phyloP scores from a whole-genome alignment of 2,329 filamentous ascomycete species.

The Exophiala viscosa region DNA sequence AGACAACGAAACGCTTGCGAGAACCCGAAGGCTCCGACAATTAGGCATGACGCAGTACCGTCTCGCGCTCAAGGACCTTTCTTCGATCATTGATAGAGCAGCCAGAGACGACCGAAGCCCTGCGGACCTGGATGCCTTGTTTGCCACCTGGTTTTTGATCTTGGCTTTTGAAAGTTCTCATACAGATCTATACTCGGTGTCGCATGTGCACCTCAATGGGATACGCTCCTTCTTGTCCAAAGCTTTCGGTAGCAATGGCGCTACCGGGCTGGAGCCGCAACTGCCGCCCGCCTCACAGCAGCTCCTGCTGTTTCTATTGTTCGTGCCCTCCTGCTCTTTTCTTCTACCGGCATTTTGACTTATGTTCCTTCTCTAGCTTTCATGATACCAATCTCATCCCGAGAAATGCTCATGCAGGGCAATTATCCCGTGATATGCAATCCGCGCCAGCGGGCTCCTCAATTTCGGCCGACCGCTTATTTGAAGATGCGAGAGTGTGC shows the following conservation, averaged over 20 bases:
- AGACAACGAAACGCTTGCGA: neutral
- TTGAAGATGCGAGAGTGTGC: slow-evolving; percentile 7
- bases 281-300: slow-evolving; percentile 9
- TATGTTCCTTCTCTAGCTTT: no score
- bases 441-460: no score
- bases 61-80: slow-evolving; percentile 12
- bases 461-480: no score
- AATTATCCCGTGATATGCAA: no score
- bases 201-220: slow-evolving; percentile 9
- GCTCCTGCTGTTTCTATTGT: slow-evolving; percentile 12
- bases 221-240: slow-evolving; percentile 8
- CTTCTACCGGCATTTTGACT: no score
- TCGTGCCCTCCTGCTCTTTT: no score
- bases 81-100: slow-evolving; percentile 6
- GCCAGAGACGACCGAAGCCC: neutral
- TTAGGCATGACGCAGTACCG: neutral
- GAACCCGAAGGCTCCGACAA: no score
- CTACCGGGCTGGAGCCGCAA: no score
- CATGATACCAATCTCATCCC: no score
- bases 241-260: slow-evolving; percentile 1
- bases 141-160: slow-evolving; percentile 13
- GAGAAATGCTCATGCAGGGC: no score
- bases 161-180: slow-evolving; percentile 8
- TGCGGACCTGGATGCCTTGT: slow-evolving; percentile 9
- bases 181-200: slow-evolving; percentile 1